A percentile compares a stretch with the other conserved stretches of the same genome.
phyloP scores from a whole-genome alignment of 192 early-diverging fungal species.

The Rhizophlyctis rosea region DNA sequence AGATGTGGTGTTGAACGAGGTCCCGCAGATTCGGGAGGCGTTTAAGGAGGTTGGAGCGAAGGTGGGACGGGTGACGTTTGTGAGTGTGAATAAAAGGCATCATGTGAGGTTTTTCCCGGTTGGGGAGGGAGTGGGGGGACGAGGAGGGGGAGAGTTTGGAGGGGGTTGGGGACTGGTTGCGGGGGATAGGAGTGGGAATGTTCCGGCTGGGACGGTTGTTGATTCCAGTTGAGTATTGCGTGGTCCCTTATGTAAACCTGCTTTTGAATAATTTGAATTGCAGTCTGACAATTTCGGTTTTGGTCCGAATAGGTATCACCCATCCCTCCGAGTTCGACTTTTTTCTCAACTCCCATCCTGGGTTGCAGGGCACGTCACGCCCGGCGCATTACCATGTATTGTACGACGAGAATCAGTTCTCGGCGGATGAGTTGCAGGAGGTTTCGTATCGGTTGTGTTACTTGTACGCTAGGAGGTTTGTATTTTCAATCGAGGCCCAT shows the following conservation, averaged over 20 bases:
- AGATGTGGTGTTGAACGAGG: constrained; percentile 68
- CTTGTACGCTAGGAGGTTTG: constrained; percentile 51
- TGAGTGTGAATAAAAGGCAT: constrained; percentile 85
- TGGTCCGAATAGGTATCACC: not conserved
- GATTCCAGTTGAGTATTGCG: constrained; percentile 48
- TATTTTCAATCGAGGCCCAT: no score
- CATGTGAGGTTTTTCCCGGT: constrained; percentile 68
- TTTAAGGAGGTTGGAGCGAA: constrained; percentile 54
- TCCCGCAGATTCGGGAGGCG: constrained; percentile 63
- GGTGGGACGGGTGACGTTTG: constrained; percentile 79
- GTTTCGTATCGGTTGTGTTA: constrained; percentile 88
- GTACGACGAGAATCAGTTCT: constrained; percentile 79
- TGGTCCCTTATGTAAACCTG: no score
- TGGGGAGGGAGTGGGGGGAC: constrained; percentile 46
- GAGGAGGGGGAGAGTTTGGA: no score
- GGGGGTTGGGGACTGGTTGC: no score
- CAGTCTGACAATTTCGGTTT: no score
- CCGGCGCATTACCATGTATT: constrained; percentile 88
- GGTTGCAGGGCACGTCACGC: constrained; percentile 87
- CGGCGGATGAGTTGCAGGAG: constrained; percentile 73
- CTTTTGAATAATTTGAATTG: no score
- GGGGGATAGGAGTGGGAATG: constrained; percentile 49
- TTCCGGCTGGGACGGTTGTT: constrained; percentile 54
- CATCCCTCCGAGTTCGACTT: constrained; percentile 51
- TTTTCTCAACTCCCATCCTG: constrained; percentile 78